These are phyloP conservation scores for Globisporangium paddicum DNA, from an alignment of 352 stramenopile species.

Conservation along the genomic window DNA sequence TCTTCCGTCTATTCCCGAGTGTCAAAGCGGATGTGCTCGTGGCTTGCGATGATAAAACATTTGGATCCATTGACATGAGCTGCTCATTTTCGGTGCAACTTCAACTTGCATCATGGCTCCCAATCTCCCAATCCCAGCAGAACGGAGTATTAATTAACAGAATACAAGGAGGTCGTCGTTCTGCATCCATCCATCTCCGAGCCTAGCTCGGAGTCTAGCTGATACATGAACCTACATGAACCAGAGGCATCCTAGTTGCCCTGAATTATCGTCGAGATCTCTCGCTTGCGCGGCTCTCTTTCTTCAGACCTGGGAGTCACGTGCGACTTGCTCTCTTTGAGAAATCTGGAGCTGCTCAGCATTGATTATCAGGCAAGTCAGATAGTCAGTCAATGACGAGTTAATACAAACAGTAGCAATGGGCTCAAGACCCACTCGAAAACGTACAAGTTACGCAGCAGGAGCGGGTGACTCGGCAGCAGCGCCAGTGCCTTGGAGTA, in stretches of 20 bases:
- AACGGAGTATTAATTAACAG: no score
- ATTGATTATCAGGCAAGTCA: not conserved
- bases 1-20: not conserved
- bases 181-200: no score
- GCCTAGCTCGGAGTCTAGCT: no score
- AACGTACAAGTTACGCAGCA: slow-evolving; percentile 21
- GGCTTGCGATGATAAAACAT: not conserved
- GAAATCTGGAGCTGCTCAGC: not conserved
- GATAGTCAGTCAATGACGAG: not conserved
- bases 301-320: not conserved
- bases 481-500: slow-evolving; percentile 16
- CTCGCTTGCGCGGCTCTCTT: not conserved
- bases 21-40: not conserved
- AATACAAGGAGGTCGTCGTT: no score
- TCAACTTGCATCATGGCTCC: no score
- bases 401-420: no score
- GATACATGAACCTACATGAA: no score
- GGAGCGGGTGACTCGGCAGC: slow-evolving; percentile 4
- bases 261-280: not conserved
- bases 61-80: no score
- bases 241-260: no score
- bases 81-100: no score
- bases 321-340: not conserved
- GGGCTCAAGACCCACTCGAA: no score
- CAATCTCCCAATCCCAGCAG: no score